Conservation (phyloP, 148 eudicot species). For the Nepenthes gracilis region DNA sequence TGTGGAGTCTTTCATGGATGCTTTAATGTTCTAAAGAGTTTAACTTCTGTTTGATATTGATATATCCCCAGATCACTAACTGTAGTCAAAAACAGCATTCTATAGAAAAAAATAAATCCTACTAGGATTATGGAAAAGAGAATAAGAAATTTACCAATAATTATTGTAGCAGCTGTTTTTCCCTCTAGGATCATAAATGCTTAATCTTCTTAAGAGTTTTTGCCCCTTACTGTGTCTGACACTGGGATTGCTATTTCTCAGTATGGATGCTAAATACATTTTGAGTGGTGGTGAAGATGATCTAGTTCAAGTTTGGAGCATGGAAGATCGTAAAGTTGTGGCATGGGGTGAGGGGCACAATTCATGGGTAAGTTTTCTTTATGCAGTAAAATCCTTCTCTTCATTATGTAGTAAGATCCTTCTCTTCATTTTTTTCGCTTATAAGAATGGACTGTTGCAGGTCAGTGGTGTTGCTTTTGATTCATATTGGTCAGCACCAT, state of each 20-base stretch:
- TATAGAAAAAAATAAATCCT: too few relatives aligned
- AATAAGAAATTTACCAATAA: too few relatives aligned
- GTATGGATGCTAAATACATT: conserved; percentile 72
- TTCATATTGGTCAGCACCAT: conserved; percentile 69
- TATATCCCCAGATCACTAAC: neutral
- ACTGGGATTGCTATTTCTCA: conserved; percentile 16
- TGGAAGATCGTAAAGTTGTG: conserved; percentile 80
- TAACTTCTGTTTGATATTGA: neutral
- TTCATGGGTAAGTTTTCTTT: conserved; percentile 64
- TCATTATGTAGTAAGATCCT: neutral
- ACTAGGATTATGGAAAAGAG: too few relatives aligned
- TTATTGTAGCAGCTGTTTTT: too few relatives aligned
- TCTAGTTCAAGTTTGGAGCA: conserved; percentile 93
- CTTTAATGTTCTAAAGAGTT: neutral
- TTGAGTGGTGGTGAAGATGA: conserved; percentile 95
- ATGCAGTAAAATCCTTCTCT: neutral
- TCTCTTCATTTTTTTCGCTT: neutral
- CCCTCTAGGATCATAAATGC: too few relatives aligned
- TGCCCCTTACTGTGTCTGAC: neutral
- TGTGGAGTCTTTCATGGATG: too few relatives aligned
- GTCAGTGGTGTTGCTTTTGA: conserved; percentile 92
- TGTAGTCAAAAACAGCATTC: neutral
- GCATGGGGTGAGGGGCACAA: conserved; percentile 97
- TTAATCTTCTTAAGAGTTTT: too few relatives aligned
- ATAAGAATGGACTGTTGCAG: conserved; percentile 20